Evolutionary conservation across 2,329 filamentous ascomycete genomes (phyloP).

Genomic region (Botrytis sinoallii): DNA sequence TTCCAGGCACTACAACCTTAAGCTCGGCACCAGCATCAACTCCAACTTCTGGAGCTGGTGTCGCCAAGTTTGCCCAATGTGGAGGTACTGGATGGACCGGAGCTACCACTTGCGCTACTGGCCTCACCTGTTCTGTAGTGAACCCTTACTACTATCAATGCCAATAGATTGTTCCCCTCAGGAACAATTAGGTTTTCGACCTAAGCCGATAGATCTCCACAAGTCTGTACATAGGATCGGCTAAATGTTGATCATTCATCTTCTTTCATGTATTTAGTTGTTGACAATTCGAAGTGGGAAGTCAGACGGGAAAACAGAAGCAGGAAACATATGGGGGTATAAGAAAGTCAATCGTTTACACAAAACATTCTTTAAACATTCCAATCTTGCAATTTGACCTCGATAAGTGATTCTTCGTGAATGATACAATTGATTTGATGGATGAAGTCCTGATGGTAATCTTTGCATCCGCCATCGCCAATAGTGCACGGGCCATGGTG

Average conservation of each 20-base stretch:
- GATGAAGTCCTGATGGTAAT: neutral
- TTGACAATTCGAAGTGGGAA: neutral
- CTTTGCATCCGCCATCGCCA: neutral
- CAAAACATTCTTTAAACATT: neutral
- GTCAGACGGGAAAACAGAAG: neutral
- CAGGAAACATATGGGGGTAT: neutral
- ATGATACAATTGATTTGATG: neutral
- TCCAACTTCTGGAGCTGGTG: constrained; percentile 10
- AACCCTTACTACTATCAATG: constrained; percentile 30
- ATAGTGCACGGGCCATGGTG: neutral
- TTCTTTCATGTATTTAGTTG: constrained; percentile 17
- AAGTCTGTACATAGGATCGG: constrained; percentile 17
- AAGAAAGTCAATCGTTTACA: constrained; percentile 10
- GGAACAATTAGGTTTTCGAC: neutral
- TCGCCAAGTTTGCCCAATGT: constrained; percentile 27
- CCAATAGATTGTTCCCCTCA: constrained; percentile 11
- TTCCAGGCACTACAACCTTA: neutral
- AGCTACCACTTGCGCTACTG: constrained; percentile 21
- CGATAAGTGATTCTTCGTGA: neutral
- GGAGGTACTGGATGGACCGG: constrained; percentile 28
- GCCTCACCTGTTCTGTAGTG: constrained; percentile 23
- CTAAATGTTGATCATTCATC: constrained; percentile 3
- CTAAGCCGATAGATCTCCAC: neutral
- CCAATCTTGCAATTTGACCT: neutral
- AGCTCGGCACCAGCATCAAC: neutral